Percentiles rank a stretch among this genome's conserved stretches.
These are phyloP conservation scores for Astragalus glycyphyllos DNA, from an alignment of 306 rosid genomes.

Conservation along the genomic window DNA sequence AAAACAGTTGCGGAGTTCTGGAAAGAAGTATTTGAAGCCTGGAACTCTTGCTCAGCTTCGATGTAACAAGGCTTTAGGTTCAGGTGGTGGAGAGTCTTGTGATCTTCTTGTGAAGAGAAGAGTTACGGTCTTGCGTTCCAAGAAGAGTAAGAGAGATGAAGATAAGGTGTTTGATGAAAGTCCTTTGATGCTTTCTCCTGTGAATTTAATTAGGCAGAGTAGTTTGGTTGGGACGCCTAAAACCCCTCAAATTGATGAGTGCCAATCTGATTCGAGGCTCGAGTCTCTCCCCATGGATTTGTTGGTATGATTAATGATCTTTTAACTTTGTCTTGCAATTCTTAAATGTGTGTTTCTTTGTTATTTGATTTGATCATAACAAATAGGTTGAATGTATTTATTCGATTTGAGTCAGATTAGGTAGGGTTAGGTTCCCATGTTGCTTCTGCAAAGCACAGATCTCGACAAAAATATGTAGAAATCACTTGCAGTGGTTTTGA, in stretches of 20 bases:
- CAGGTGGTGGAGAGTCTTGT: conserved; percentile 49
- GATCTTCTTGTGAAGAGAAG: conserved; percentile 73
- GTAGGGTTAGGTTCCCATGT: neutral
- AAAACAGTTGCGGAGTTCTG: conserved; percentile 53
- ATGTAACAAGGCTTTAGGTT: conserved; percentile 44
- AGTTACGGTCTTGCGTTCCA: conserved; percentile 55
- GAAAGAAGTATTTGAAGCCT: conserved; percentile 75
- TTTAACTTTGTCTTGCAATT: neutral
- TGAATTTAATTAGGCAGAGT: conserved; percentile 61
- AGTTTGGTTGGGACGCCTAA: conserved; percentile 63
- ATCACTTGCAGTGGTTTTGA: neutral
- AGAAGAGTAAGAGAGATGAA: conserved; percentile 47
- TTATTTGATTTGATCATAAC: neutral
- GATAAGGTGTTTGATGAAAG: conserved; percentile 59
- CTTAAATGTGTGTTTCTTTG: neutral
- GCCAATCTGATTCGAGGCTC: conserved; percentile 66
- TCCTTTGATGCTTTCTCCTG: conserved; percentile 79
- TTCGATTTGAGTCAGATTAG: neutral
- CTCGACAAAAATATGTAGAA: neutral
- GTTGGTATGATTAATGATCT: conserved; percentile 57
- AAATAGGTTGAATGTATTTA: neutral
- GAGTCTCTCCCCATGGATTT: conserved; percentile 89
- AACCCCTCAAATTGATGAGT: conserved; percentile 68
- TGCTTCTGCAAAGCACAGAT: neutral
- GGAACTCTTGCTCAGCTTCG: conserved; percentile 93